phyloP scores from a whole-genome alignment of 139 green algal species.

The Volvox africanus region DNA sequence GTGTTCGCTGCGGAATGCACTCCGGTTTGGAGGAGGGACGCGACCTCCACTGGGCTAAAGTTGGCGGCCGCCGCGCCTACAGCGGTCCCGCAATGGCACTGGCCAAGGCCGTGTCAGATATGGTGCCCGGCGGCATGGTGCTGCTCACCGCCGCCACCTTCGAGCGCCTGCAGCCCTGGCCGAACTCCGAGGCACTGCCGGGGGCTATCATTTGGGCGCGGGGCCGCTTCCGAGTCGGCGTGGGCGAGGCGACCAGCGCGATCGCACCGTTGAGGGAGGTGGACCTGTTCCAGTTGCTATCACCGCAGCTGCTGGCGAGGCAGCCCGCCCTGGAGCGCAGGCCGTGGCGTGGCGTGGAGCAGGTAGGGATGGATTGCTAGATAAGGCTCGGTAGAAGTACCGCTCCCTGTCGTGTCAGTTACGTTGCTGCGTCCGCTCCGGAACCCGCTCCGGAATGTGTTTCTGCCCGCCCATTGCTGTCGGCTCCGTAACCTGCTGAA shows the following conservation, averaged over 20 bases:
- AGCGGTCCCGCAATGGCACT: conserved; percentile 39
- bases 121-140: conserved; percentile 42
- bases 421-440: background rate
- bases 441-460: no score
- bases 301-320: conserved; percentile 29
- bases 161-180: conserved; percentile 18
- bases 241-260: background rate
- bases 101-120: conserved; percentile 36
- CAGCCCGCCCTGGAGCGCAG: conserved; percentile 33
- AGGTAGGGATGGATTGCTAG: background rate
- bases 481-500: background rate
- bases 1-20: conserved; percentile 47
- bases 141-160: conserved; percentile 27
- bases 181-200: conserved; percentile 2
- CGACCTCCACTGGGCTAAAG: conserved; percentile 37
- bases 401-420: background rate
- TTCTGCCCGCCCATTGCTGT: background rate
- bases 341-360: conserved; percentile 36
- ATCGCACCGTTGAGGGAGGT: background rate
- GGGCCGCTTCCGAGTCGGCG: conserved; percentile 6
- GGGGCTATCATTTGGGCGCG: conserved; percentile 29
- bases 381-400: no score
- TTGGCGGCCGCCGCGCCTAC: conserved; percentile 27
- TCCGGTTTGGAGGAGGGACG: background rate
- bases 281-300: conserved; percentile 38